Conservation (phyloP, 108 stramenopile genomes). For the Nannochloropsis gaditana region DNA sequence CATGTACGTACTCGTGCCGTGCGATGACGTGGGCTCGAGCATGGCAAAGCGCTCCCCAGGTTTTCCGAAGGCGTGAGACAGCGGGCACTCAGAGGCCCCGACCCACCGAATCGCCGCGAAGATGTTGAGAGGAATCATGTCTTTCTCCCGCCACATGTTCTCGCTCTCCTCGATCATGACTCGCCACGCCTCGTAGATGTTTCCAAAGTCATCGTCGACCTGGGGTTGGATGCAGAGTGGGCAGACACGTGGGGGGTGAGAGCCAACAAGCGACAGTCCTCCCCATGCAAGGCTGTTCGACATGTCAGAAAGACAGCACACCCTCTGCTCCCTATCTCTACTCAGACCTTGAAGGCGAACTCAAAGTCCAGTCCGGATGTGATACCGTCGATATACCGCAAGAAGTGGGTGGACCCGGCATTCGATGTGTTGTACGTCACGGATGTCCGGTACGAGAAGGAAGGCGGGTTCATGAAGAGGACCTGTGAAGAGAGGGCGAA, state of each 20-base stretch:
- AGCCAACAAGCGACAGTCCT: not conserved
- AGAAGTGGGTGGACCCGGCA: slow-evolving; percentile 1
- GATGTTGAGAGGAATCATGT: slow-evolving; percentile 6
- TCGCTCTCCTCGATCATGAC: slow-evolving; percentile 18
- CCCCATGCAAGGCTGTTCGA: not conserved
- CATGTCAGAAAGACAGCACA: not conserved
- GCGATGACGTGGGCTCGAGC: slow-evolving; percentile 11
- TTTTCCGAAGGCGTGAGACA: slow-evolving; percentile 16
- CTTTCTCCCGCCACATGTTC: slow-evolving; percentile 17
- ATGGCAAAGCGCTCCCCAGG: not conserved
- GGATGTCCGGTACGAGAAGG: not conserved
- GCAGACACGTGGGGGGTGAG: not conserved
- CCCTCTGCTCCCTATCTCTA: not conserved
- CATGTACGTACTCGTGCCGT: not conserved
- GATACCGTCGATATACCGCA: not conserved
- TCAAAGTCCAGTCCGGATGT: not conserved
- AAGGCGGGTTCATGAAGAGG: slow-evolving; percentile 7
- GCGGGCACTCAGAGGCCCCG: not conserved
- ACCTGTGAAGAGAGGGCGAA: not conserved
- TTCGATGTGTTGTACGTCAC: not conserved
- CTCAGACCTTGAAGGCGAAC: not conserved
- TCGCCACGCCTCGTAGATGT: not conserved
- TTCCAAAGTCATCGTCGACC: slow-evolving; percentile 7
- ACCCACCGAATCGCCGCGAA: not conserved
- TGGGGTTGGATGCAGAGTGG: not conserved